Base-by-base conservation (phyloP, 139 green algal species). In the Micractinium conductrix region DNA sequence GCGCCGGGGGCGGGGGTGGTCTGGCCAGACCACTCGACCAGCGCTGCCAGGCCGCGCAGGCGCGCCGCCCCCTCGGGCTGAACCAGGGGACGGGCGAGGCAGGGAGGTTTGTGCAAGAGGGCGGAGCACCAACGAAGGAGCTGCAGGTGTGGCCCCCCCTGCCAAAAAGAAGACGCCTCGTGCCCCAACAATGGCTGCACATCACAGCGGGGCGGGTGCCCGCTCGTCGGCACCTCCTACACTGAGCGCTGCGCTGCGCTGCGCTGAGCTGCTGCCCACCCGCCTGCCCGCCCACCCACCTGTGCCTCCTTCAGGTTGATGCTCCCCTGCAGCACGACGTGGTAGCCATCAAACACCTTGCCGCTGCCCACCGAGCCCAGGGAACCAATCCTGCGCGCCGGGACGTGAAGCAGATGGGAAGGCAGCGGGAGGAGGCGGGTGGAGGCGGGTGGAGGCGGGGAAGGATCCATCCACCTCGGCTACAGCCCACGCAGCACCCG, bases 291-390 rank as follows among this genome's bases (percentile, higher is more conserved):
- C 53, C 53, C 53, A 19, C 70, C 26, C 26, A 37, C 37, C 30
- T 76, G 70, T 42, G 38, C 33, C 38, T 42, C 19, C 40, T n/a
- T n/a, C 50, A 86, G 33, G 42, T 71, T 58, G 8, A 86, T 38
- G 53, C n/a, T 81, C 17, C 40, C 35, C 81, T 81, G 71, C 53
- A 65, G 55, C 38, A 85, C 50, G 4, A 74, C 38, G 79, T 79
- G 67, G 22, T 40, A 22, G n/a, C 67, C 79, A 26, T 10, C 26
- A 21, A 85, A 85, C 30, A 85, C 14, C 50, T n/a, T 37, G 68
- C 50, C 80, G 16, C 69, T 21, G 28, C 38, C 28, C 69, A 85
- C 40, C 8, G 69, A 37, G 5, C 48, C 69, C 10, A 85, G 12
- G 6, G 45, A 68, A n/a, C 65, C 69, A 65, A 85, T 58, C 69